Base-by-base conservation (phyloP, 257 asterid genomes). In the Solanum corneliomulleri region DNA sequence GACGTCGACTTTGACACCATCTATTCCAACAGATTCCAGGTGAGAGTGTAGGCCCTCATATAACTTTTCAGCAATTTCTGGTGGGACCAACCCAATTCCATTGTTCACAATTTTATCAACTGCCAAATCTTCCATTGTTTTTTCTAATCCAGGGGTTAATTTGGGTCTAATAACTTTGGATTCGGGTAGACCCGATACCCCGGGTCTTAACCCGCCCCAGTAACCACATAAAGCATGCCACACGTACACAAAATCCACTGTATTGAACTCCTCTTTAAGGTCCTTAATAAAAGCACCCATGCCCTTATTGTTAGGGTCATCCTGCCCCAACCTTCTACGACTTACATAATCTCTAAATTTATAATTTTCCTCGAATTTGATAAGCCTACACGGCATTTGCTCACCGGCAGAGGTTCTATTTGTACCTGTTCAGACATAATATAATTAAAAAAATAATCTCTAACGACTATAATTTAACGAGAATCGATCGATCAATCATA, bases 141-240 rank as follows among this genome's bases (percentile, higher is more conserved):
- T 94, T 91, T 93, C 29, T 31, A 95, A 91, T 77, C 98, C 99
- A 33, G 99, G 98, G 2, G 98, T 89, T 35, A 96, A 66, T 58
- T 92, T 90, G 81, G 99, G 99, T 47, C 80, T 85, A 23, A 95
- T 89, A 13, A 96, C 95, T 81, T 88, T 89, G 0, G 95, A 93
- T 29, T 92, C 88, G n/a, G 99, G 98, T 56, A 96, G 86, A 81
- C 93, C 95, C 14, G 89, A 37, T 3, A 74, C 89, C 10, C 88
- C 88, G 80, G 99, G 98, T 68, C 98, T 77, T 10, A 96, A 82
- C 90, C 99, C 99, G 25, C 99, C 99, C 99, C 98, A 96, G n/a
- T 96, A 96, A 23, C 98, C 99, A 70, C 98, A 95, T 27, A 96
- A 68, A 0, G 99, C 99, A 87, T 96, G 99, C 99, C 98, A 96